Evolutionary conservation across 805 yeast genomes (phyloP), one percentile per base, ranked within the genome.

Genomic region (Ogataea pignaliae): DNA sequence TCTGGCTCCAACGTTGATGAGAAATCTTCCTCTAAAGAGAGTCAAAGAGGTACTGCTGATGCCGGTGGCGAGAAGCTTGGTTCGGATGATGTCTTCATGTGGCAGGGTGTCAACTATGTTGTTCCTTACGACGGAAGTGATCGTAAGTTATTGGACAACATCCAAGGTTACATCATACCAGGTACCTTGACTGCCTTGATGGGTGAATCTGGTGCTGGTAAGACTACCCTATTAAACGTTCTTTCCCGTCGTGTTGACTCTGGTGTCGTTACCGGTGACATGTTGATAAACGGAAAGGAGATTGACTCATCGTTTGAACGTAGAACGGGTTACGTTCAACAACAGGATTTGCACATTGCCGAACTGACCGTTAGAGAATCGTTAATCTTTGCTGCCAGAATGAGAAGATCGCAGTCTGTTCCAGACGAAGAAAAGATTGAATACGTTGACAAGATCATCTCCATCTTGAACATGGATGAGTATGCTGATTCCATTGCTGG

Each of bases 131-230:
- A 68, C 13, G 71, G 70, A 16, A 49, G 50, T 6, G 57, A 63
- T 15, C 56, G 72, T 30, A 59, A 63, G 40, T 55, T 75, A 49
- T 65, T 79, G 54, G 67, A 69, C 42, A 50, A 68, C 44, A 60
- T 71, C 45, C 68, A 68, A 36, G 76, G 75, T 29, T 70, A 63
- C 59, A 65, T 69, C 52, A 60, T 63, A 28, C 81, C 83, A 3
- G 83, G 83, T 34, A 68, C 73, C 4, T 60, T 77, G 53, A 78
- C 82, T 26, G 83, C 83, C 1, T 61, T 78, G 32, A 77, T 77
- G 80, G 83, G 83, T 43, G 81, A 75, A 53, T 75, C 81, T 2
- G 83, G 83, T 50, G 83, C 83, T 16, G 83, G 83, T 55, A 78
- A 78, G 55, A 78, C 83, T 0, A 78, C 83, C 7, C 60, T 78